A percentile compares a stretch with the other conserved stretches of the same genome.
phyloP scores from a whole-genome alignment of 2,329 filamentous ascomycete species.

The Fusarium devonianum region DNA sequence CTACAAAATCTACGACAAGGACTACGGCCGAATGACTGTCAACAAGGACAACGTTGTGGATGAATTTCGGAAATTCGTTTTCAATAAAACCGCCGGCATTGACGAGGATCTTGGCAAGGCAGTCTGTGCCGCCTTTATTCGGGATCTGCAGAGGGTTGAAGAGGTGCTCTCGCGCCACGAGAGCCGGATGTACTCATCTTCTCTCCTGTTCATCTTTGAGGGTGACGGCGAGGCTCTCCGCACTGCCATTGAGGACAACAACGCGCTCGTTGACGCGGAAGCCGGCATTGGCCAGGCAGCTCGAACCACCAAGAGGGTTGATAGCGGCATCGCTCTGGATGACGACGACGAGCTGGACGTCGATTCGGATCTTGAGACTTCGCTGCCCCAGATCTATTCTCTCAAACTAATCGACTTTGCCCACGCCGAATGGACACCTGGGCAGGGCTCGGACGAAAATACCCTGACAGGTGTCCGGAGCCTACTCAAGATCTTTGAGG shows the following conservation, averaged over 20 bases:
- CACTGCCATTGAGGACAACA: slow-evolving; percentile 62
- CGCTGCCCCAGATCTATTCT: slow-evolving; percentile 71
- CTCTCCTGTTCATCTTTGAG: slow-evolving; percentile 69
- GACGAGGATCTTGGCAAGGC: slow-evolving; percentile 64
- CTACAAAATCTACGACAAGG: slow-evolving; percentile 69
- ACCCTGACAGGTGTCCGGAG: slow-evolving; percentile 76
- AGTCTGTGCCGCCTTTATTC: slow-evolving; percentile 61
- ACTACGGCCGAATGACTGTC: slow-evolving; percentile 64
- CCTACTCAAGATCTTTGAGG: slow-evolving; percentile 73
- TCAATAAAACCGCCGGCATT: slow-evolving; percentile 64
- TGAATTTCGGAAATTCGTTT: slow-evolving; percentile 64
- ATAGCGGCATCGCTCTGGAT: slow-evolving; percentile 62
- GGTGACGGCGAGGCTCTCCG: slow-evolving; percentile 65
- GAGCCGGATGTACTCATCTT: slow-evolving; percentile 70
- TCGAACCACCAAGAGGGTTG: slow-evolving; percentile 56
- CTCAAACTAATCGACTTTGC: slow-evolving; percentile 97
- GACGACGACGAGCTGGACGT: slow-evolving; percentile 55
- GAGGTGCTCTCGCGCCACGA: slow-evolving; percentile 62
- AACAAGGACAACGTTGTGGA: slow-evolving; percentile 62
- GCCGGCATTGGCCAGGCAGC: slow-evolving; percentile 50
- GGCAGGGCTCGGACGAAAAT: slow-evolving; percentile 87
- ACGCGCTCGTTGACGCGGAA: slow-evolving; percentile 58
- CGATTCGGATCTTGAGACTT: slow-evolving; percentile 57
- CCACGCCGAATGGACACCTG: slow-evolving; percentile 84
- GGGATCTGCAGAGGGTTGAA: slow-evolving; percentile 61